Percentiles rank a stretch among this genome's conserved stretches.
Conservation (phyloP, 2,329 filamentous ascomycete species). For the Pseudogymnoascus sp. region DNA sequence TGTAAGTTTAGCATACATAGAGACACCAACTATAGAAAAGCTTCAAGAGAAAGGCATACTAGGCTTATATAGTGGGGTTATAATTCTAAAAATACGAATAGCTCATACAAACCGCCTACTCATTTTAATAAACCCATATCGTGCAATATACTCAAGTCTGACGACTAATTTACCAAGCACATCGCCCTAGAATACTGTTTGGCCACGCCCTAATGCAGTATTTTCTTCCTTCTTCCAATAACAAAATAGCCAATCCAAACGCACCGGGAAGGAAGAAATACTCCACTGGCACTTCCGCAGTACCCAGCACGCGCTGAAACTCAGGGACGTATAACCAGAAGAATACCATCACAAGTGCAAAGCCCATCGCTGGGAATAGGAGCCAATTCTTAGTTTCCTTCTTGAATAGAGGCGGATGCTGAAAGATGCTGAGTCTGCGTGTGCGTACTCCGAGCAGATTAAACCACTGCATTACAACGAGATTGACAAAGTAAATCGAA, state of each 20-base stretch:
- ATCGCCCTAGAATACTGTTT: slow-evolving; percentile 44
- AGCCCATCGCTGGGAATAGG: slow-evolving; percentile 62
- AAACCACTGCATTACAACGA: slow-evolving; percentile 78
- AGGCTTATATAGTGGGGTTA: too few species aligned
- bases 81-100: too few species aligned
- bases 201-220: slow-evolving; percentile 53
- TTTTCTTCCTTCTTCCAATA: slow-evolving; percentile 61
- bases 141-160: background rate
- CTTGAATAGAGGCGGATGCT: slow-evolving; percentile 62
- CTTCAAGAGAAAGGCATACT: too few species aligned
- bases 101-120: too few species aligned
- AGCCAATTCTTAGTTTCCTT: slow-evolving; percentile 57
- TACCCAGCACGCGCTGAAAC: slow-evolving; percentile 53
- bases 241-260: slow-evolving; percentile 57
- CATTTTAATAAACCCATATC: too few species aligned
- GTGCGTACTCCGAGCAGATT: slow-evolving; percentile 63
- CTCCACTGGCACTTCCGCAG: slow-evolving; percentile 57
- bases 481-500: slow-evolving; percentile 67
- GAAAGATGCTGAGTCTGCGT: slow-evolving; percentile 57
- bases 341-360: slow-evolving; percentile 60
- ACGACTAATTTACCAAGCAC: slow-evolving; percentile 51
- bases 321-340: slow-evolving; percentile 62
- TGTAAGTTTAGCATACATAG: too few species aligned
- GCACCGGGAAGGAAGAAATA: slow-evolving; percentile 70
- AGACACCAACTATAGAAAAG: too few species aligned